Evolutionary conservation across 495 filamentous ascomycete species (phyloP).

Genomic region (Glarea lozoyensis): DNA sequence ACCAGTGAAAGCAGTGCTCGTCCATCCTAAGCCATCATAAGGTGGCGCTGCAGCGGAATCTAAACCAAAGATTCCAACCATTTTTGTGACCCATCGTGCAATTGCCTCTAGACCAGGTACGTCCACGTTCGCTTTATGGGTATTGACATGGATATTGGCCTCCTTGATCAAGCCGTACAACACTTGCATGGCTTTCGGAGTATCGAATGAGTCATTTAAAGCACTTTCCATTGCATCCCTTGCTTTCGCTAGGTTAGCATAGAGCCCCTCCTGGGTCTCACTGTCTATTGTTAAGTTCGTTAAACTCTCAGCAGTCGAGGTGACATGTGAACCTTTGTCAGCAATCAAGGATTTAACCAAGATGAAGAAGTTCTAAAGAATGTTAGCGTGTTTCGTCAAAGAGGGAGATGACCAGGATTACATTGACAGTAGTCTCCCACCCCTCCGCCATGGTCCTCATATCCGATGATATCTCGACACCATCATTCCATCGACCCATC

Average conservation of each 20-base stretch:
- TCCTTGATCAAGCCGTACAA: slow-evolving; percentile 68
- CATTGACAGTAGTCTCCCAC: slow-evolving; percentile 75
- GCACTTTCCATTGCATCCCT: slow-evolving; percentile 56
- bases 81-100: slow-evolving; percentile 72
- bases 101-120: slow-evolving; percentile 47
- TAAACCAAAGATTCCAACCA: slow-evolving; percentile 80
- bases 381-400: slow-evolving; percentile 10
- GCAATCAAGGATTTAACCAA: slow-evolving; percentile 56
- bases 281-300: slow-evolving; percentile 5
- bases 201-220: slow-evolving; percentile 86
- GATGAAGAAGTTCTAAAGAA: slow-evolving; percentile 73
- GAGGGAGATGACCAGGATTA: slow-evolving; percentile 20
- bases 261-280: slow-evolving; percentile 17
- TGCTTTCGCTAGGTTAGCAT: slow-evolving; percentile 46
- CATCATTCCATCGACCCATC: slow-evolving; percentile 80
- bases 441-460: slow-evolving; percentile 60
- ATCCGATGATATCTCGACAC: slow-evolving; percentile 82
- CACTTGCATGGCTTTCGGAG: slow-evolving; percentile 61
- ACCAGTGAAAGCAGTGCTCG: slow-evolving; percentile 51
- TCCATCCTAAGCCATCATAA: slow-evolving; percentile 70
- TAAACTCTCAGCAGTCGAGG: slow-evolving; percentile 17
- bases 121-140: slow-evolving; percentile 37
- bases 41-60: slow-evolving; percentile 53
- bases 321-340: slow-evolving; percentile 27
- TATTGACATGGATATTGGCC: slow-evolving; percentile 61